phyloP scores from a whole-genome alignment of 495 filamentous ascomycete species.

The Aspergillus sparsus region DNA sequence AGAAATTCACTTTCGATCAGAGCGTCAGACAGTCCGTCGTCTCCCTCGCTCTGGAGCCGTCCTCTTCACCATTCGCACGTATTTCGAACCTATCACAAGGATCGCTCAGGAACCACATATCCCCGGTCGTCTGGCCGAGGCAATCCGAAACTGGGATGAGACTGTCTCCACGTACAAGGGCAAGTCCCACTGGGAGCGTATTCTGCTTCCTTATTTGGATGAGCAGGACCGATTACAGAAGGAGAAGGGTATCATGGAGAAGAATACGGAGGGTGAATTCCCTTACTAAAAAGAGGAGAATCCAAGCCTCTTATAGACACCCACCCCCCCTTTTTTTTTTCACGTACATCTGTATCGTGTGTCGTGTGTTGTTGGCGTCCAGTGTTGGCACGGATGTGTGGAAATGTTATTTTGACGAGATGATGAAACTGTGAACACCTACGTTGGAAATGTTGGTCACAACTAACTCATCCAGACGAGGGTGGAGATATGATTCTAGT shows the following conservation, averaged over 20 bases:
- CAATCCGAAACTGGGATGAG: conserved; percentile 71
- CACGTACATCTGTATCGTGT: too few relatives aligned
- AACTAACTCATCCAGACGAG: too few relatives aligned
- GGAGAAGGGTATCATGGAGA: conserved; percentile 42
- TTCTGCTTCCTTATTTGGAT: conserved; percentile 73
- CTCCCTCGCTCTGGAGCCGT: conserved; percentile 31
- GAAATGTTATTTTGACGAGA: too few relatives aligned
- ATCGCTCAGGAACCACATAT: conserved; percentile 62
- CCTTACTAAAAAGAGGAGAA: not conserved
- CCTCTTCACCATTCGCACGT: conserved; percentile 68
- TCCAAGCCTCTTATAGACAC: too few relatives aligned
- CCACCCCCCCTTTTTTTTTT: too few relatives aligned
- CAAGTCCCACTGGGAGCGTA: conserved; percentile 64
- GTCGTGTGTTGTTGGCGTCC: too few relatives aligned
- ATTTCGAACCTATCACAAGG: conserved; percentile 61
- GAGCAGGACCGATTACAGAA: conserved; percentile 66
- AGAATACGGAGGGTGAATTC: conserved; percentile 9
- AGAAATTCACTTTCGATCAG: not conserved
- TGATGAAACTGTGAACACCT: too few relatives aligned
- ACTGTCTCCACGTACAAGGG: conserved; percentile 76
- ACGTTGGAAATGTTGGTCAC: too few relatives aligned
- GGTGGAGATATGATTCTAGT: too few relatives aligned
- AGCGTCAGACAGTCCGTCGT: not conserved
- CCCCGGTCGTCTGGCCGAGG: conserved; percentile 63
- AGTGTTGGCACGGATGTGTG: too few relatives aligned